A percentile compares a stretch with the other conserved stretches of the same genome.
Conservation (phyloP, 352 stramenopile genomes). For the Phytophthora sansomeana region DNA sequence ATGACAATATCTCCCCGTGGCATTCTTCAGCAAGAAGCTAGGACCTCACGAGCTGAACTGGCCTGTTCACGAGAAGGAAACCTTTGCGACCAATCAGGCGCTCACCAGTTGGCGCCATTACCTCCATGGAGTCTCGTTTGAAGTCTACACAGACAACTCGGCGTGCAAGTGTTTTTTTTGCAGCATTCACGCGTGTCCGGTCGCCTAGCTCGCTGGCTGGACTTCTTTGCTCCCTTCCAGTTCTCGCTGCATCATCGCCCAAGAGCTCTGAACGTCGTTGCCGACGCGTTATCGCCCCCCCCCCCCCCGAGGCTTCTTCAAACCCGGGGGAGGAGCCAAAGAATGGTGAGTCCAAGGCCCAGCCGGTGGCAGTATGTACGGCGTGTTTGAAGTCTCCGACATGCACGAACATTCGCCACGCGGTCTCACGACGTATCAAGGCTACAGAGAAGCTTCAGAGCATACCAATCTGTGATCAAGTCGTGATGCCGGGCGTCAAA, state of each 20-base stretch:
- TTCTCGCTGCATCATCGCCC: constrained; percentile 2
- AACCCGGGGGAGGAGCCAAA: constrained; percentile 2
- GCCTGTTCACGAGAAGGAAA: constrained; percentile 3
- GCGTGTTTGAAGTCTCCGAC: not conserved
- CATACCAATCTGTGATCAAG: not conserved
- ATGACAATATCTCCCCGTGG: constrained; percentile 30
- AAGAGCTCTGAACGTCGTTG: constrained; percentile 3
- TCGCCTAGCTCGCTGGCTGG: not conserved
- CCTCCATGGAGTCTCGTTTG: constrained; percentile 4
- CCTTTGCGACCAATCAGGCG: constrained; percentile 1
- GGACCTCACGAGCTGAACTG: constrained; percentile 7
- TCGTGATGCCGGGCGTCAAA: not conserved
- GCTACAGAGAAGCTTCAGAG: not conserved
- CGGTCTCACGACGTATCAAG: not conserved
- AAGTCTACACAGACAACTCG: constrained; percentile 1
- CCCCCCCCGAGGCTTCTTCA: not conserved
- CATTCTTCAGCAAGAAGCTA: constrained; percentile 40
- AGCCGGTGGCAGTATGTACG: not conserved
- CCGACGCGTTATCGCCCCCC: not conserved
- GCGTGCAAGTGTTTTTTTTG: constrained; percentile 2
- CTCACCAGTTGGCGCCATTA: constrained; percentile 8
- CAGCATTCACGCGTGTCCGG: constrained; percentile 1
- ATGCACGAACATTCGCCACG: constrained; percentile 4
- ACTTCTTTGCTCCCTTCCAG: not conserved
- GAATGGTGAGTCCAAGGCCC: not conserved